Conservation (phyloP, 2,329 filamentous ascomycete genomes). For the Aureobasidium namibiae region DNA sequence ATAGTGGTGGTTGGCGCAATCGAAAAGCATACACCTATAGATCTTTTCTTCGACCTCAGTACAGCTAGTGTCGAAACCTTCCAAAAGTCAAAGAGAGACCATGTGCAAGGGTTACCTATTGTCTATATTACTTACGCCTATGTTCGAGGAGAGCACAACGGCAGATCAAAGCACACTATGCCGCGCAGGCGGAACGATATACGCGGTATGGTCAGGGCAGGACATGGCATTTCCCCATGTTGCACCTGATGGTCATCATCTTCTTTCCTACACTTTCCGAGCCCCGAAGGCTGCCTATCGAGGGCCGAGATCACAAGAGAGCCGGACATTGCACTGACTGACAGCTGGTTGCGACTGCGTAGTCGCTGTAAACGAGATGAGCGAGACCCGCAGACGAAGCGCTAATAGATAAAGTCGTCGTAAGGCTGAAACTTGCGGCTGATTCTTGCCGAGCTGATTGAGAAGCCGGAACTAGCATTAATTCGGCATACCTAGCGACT, state of each 20-base stretch:
- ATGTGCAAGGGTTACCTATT: neutral
- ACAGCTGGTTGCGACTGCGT: neutral
- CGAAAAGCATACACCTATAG: neutral
- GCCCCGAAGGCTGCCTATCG: neutral
- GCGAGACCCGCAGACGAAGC: neutral
- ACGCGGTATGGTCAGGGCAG: too few species aligned
- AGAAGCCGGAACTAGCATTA: neutral
- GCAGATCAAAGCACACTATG: neutral
- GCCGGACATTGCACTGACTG: neutral
- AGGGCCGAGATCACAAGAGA: neutral
- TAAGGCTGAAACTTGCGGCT: conserved; percentile 1
- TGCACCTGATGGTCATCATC: neutral
- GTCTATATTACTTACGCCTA: neutral
- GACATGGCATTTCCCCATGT: neutral
- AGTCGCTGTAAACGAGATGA: conserved; percentile 3
- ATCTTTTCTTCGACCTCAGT: too few species aligned
- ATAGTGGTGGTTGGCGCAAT: neutral
- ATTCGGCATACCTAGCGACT: neutral
- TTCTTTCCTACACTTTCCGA: neutral
- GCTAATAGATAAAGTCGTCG: neutral
- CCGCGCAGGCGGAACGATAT: neutral
- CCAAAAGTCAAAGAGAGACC: neutral
- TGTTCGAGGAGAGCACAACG: neutral
- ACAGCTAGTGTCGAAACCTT: neutral
- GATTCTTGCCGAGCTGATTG: neutral